Percentiles rank a stretch among this genome's conserved stretches.
phyloP scores from a whole-genome alignment of 106 monocot genomes.

The Chionographis japonica region DNA sequence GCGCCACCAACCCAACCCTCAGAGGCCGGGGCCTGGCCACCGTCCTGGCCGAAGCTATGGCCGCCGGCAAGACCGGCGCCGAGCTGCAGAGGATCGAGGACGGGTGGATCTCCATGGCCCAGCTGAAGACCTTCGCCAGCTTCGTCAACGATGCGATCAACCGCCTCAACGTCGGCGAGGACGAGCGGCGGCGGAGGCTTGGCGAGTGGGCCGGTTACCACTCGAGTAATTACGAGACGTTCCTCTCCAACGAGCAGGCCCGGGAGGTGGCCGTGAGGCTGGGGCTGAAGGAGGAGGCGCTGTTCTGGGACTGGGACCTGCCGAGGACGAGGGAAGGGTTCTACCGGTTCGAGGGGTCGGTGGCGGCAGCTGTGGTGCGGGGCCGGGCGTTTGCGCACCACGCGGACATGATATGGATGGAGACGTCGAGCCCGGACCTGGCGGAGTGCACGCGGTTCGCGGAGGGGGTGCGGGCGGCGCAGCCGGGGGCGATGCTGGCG shows the following conservation, averaged over 20 bases:
- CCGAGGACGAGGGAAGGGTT: slow-evolving; percentile 89
- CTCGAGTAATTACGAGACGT: slow-evolving; percentile 29
- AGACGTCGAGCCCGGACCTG: slow-evolving; percentile 80
- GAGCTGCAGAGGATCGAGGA: slow-evolving; percentile 79
- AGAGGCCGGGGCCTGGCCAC: slow-evolving; percentile 37
- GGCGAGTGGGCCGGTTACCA: slow-evolving; percentile 33
- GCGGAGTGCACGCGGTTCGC: slow-evolving; percentile 69
- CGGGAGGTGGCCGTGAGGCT: slow-evolving; percentile 47
- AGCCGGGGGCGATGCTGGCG: slow-evolving; percentile 76
- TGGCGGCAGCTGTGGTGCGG: slow-evolving; percentile 61
- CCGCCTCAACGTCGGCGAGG: slow-evolving; percentile 26
- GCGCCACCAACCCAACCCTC: slow-evolving; percentile 58
- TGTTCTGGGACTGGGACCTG: slow-evolving; percentile 97
- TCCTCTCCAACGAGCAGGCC: slow-evolving; percentile 53
- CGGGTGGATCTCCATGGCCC: slow-evolving; percentile 51
- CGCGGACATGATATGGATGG: slow-evolving; percentile 89
- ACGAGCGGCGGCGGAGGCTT: slow-evolving; percentile 44
- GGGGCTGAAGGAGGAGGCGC: slow-evolving; percentile 33
- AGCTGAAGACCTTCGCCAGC: slow-evolving; percentile 74
- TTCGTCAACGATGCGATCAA: slow-evolving; percentile 44
- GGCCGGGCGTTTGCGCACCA: slow-evolving; percentile 68
- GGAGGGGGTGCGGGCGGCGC: slow-evolving; percentile 45
- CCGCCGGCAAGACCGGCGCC: slow-evolving; percentile 38
- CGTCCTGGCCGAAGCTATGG: slow-evolving; percentile 50
- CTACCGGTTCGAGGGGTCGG: slow-evolving; percentile 78